Conservation (phyloP, 2,329 filamentous ascomycete genomes). For the Penicillium oxalicum region DNA sequence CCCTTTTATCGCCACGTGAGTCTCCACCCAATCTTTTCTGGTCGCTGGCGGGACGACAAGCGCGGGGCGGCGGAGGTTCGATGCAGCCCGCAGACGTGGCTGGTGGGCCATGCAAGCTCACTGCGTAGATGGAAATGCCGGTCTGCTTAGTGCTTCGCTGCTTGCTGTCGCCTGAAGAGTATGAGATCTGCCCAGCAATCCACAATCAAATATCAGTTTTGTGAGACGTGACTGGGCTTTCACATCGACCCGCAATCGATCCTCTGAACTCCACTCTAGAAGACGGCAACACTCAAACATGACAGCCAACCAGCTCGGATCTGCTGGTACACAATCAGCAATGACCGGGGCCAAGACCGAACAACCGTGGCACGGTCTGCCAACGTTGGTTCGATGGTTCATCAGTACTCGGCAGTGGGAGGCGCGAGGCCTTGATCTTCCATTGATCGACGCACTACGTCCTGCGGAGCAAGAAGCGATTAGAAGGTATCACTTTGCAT, state of each 20-base stretch:
- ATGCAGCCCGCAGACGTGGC: not conserved
- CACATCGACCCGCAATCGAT: not conserved
- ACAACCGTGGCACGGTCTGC: slow-evolving; percentile 3
- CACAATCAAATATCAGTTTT: not conserved
- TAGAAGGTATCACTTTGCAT: slow-evolving; percentile 46
- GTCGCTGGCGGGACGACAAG: not conserved
- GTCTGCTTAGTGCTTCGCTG: not conserved
- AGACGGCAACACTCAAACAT: slow-evolving; percentile 5
- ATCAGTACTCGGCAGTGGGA: slow-evolving; percentile 38
- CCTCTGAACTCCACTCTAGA: not conserved
- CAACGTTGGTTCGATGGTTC: slow-evolving; percentile 38
- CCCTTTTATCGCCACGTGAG: slow-evolving; percentile 11
- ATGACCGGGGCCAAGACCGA: slow-evolving; percentile 1
- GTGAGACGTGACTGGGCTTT: too few relatives aligned
- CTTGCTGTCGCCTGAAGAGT: too few relatives aligned
- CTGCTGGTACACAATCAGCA: slow-evolving; percentile 6
- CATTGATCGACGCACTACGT: slow-evolving; percentile 37
- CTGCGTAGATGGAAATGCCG: not conserved
- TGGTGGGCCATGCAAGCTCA: not conserved
- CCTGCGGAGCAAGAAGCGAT: slow-evolving; percentile 47
- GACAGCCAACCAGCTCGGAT: slow-evolving; percentile 11
- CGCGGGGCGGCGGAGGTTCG: not conserved
- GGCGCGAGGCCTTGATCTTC: slow-evolving; percentile 26
- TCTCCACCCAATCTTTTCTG: not conserved
- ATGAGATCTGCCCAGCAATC: not conserved